Evolutionary conservation across 2,329 filamentous ascomycete species (phyloP).

Genomic region (Phaeophleospora eucalypticola): DNA sequence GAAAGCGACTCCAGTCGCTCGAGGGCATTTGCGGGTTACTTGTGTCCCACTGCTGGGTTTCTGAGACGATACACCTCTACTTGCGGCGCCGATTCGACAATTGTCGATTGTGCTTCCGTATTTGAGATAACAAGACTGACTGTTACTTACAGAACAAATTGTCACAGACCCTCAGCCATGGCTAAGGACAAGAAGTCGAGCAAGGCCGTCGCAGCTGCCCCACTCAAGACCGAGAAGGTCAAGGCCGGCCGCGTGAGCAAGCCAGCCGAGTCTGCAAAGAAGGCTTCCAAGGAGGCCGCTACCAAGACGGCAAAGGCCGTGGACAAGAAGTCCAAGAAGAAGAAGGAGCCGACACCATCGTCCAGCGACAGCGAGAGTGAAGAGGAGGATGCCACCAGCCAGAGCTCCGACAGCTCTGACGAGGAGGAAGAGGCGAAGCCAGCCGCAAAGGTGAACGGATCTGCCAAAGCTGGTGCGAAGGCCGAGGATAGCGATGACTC

Average conservation of each 20-base stretch:
- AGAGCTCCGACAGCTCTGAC: constrained; percentile 33
- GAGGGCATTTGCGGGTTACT: constrained; percentile 33
- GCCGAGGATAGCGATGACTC: constrained; percentile 17
- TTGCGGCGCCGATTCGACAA: constrained; percentile 4
- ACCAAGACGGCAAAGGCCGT: constrained; percentile 46
- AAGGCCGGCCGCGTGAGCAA: constrained; percentile 66
- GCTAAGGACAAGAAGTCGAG: constrained; percentile 44
- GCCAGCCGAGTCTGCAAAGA: constrained; percentile 60
- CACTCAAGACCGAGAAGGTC: constrained; percentile 45
- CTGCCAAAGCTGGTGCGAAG: constrained; percentile 26
- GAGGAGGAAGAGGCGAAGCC: constrained; percentile 22
- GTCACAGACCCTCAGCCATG: constrained; percentile 36
- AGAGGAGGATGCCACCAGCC: constrained; percentile 29
- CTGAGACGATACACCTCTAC: constrained; percentile 32
- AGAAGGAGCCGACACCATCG: constrained; percentile 46
- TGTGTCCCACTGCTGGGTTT: constrained; percentile 33
- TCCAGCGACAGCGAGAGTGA: constrained; percentile 34
- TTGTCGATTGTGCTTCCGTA: neutral
- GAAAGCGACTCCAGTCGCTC: constrained; percentile 26
- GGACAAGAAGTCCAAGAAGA: constrained; percentile 44
- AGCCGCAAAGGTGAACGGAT: constrained; percentile 27
- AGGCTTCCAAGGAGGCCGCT: constrained; percentile 49
- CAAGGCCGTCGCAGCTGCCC: constrained; percentile 29
- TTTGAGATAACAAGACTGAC: constrained; percentile 24
- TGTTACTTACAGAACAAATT: constrained; percentile 22